Conservation (phyloP, 78 protist genomes). For the Chrysochromulina parva region DNA sequence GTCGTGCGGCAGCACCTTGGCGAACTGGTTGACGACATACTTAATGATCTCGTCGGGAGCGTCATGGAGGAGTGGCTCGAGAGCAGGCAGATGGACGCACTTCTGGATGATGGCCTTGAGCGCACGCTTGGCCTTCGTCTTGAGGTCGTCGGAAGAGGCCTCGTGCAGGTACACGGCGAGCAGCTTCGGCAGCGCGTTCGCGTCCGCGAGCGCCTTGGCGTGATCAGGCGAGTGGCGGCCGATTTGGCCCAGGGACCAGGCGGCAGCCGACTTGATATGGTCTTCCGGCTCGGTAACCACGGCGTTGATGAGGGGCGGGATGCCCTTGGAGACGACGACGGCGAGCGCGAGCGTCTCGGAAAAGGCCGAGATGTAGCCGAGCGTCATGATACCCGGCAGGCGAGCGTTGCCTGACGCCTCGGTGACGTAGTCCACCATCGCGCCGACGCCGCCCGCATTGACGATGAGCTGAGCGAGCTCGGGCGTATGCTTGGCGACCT, state of each 20-base stretch:
- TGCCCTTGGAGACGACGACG: constrained; percentile 70
- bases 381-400: constrained; percentile 90
- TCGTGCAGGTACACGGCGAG: constrained; percentile 54
- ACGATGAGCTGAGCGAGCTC: constrained; percentile 84
- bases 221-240: constrained; percentile 90
- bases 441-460: constrained; percentile 85
- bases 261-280: constrained; percentile 75
- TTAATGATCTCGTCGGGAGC: constrained; percentile 75
- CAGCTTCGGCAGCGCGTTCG: constrained; percentile 70
- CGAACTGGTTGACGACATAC: constrained; percentile 82
- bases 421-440: constrained; percentile 83
- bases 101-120: constrained; percentile 73
- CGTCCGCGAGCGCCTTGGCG: constrained; percentile 81
- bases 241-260: constrained; percentile 84
- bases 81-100: constrained; percentile 77
- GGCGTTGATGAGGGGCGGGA: constrained; percentile 72
- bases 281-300: constrained; percentile 78
- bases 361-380: constrained; percentile 90
- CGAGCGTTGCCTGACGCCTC: constrained; percentile 67
- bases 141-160: constrained; percentile 71
- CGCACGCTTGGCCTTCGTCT: constrained; percentile 80
- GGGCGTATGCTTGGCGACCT: constrained; percentile 88
- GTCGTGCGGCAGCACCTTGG: constrained; percentile 89
- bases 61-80: constrained; percentile 79
- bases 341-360: constrained; percentile 80